Base-by-base conservation (phyloP, 2,329 filamentous ascomycete species). In the Fusarium algeriense region DNA sequence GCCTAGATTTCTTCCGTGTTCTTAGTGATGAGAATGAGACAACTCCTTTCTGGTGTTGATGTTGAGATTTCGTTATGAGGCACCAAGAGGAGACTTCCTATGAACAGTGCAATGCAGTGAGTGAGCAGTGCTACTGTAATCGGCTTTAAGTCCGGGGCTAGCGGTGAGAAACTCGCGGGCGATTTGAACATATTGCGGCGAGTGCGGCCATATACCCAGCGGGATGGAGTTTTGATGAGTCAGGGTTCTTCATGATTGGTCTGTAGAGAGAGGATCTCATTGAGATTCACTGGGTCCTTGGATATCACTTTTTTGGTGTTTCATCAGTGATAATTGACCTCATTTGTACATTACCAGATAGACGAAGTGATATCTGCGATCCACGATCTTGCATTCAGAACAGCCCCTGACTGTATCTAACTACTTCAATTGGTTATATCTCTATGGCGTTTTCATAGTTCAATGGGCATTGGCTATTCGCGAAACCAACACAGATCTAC, bases 201-300 rank as follows among this genome's bases (percentile, higher is more conserved):
- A 70, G 41, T 59, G 67, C 62, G 67, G 67, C 67, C 52, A 70
- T 62, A n/a, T 62, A 9, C 35, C 57, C 40, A 56, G 49, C 68
- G 45, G 53, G 20, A 71, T 55, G 50, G 46, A 62, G 38, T 38
- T 28, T 28, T 67, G 61, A 60, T 70, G 57, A 70, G 65, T 73
- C 69, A 73, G 54, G 23, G 52, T 66, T 20, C 15, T 32, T 32
- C 30, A 11, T 72, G 69, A 70, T 72, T 72, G 69, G 69, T n/a
- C 40, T 69, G 17, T 1, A 15, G 38, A n/a, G 12, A 40, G 34
- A 40, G 17, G 14, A 40, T 38, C 48, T 37, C 17, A 19, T 46
- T 35, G 60, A 38, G 50, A 19, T 55, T 48, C 30, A 40, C 53
- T 62, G 46, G 67, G 56, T 53, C 48, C 57, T 53, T 69, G 20